phyloP scores from a whole-genome alignment of 305 asterid species.

The Plantago lanceolata region DNA sequence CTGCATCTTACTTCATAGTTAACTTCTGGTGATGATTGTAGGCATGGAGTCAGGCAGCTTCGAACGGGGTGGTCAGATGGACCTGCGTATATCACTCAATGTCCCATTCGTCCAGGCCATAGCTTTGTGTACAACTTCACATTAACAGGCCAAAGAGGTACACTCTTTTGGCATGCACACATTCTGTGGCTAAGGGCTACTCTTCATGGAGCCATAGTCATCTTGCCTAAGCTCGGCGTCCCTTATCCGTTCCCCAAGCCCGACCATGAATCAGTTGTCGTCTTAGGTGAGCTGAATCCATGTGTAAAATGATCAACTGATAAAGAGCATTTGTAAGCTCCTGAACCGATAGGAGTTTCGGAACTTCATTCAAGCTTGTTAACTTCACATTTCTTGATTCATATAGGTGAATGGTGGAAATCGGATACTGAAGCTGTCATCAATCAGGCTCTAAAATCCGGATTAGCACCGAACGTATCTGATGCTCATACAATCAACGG shows the following conservation, averaged over 20 bases:
- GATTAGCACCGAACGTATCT: conserved; percentile 84
- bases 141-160: conserved; percentile 86
- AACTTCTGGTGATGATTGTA: conserved; percentile 13
- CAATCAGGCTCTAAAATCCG: conserved; percentile 69
- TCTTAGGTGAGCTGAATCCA: conserved; percentile 42
- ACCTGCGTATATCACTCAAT: conserved; percentile 89
- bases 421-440: conserved; percentile 84
- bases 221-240: conserved; percentile 78
- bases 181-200: conserved; percentile 83
- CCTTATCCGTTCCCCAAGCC: conserved; percentile 94
- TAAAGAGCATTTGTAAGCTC: neutral
- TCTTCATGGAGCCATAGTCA: conserved; percentile 79
- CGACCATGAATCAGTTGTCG: conserved; percentile 61
- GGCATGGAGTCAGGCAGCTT: conserved; percentile 86
- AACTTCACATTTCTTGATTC: conserved; percentile 8
- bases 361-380: neutral
- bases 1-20: neutral
- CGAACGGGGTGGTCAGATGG: conserved; percentile 97
- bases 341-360: neutral
- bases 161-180: conserved; percentile 94
- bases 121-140: conserved; percentile 76
- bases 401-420: conserved; percentile 93
- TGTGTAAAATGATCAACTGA: neutral
- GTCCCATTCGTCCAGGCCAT: conserved; percentile 84
- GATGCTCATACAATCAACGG: conserved; percentile 94